Evolutionary conservation across 2,329 filamentous ascomycete genomes (phyloP).

Genomic region (Blastomyces gilchristii): DNA sequence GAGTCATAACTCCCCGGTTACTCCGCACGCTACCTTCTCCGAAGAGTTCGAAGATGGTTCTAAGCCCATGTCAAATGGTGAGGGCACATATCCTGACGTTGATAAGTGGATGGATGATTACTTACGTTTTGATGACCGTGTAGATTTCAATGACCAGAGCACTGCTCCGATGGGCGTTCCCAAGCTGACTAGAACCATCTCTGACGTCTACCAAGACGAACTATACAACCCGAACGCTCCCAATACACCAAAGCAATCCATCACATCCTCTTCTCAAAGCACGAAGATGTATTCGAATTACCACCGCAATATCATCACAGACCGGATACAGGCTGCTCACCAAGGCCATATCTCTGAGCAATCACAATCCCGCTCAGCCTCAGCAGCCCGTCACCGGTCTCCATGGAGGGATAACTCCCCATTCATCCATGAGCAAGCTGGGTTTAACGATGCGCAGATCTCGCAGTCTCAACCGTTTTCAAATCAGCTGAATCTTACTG

Average conservation of each 20-base stretch:
- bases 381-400: slow-evolving; percentile 56
- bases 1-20: slow-evolving; percentile 52
- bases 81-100: slow-evolving; percentile 34
- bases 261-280: slow-evolving; percentile 39
- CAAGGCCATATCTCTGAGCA: slow-evolving; percentile 58
- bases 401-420: slow-evolving; percentile 69
- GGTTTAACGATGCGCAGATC: slow-evolving; percentile 30
- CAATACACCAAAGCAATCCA: slow-evolving; percentile 26
- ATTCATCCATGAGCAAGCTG: slow-evolving; percentile 40
- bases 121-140: slow-evolving; percentile 53
- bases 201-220: slow-evolving; percentile 74
- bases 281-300: slow-evolving; percentile 34
- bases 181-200: slow-evolving; percentile 77
- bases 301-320: slow-evolving; percentile 55
- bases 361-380: slow-evolving; percentile 45
- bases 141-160: slow-evolving; percentile 44
- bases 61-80: slow-evolving; percentile 43
- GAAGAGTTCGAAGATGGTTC: slow-evolving; percentile 44
- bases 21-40: slow-evolving; percentile 46
- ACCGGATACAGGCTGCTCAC: slow-evolving; percentile 69
- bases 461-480: slow-evolving; percentile 32
- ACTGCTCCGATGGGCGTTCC: slow-evolving; percentile 44
- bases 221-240: slow-evolving; percentile 52
- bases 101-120: slow-evolving; percentile 49
- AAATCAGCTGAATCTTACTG: slow-evolving; percentile 27